These are phyloP conservation scores for Hymenoscyphus occultus DNA, from an alignment of 2,329 filamentous ascomycete species.

Conservation along the genomic window DNA sequence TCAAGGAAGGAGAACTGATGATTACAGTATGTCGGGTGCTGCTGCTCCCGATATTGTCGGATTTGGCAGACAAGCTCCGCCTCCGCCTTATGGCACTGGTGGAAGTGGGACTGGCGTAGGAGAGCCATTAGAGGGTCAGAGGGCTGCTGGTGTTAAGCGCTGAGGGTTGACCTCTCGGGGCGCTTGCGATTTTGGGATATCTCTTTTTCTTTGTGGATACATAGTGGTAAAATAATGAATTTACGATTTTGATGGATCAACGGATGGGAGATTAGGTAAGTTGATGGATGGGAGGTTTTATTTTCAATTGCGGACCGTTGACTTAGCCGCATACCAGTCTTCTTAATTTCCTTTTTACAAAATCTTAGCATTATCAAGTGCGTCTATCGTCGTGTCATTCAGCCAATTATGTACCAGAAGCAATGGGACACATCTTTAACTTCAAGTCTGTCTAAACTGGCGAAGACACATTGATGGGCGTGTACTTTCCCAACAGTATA, in stretches of 20 bases:
- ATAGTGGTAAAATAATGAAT: not conserved
- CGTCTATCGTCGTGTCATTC: too few relatives aligned
- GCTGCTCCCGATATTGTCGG: slow-evolving; percentile 29
- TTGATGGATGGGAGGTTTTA: not conserved
- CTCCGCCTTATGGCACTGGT: slow-evolving; percentile 8
- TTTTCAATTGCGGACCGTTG: not conserved
- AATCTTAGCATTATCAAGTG: not conserved
- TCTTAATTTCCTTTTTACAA: not conserved
- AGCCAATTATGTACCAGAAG: too few relatives aligned
- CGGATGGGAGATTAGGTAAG: not conserved
- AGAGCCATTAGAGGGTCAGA: not conserved
- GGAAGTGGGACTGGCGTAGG: not conserved
- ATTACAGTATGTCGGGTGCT: slow-evolving; percentile 26
- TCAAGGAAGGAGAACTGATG: slow-evolving; percentile 25
- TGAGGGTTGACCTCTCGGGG: not conserved
- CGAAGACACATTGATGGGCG: too few relatives aligned
- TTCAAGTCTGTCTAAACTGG: too few relatives aligned
- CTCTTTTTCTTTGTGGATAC: not conserved
- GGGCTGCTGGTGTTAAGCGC: slow-evolving; percentile 5
- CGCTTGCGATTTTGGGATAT: not conserved
- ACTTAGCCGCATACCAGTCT: not conserved
- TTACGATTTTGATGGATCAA: not conserved
- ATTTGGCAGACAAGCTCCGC: slow-evolving; percentile 28
- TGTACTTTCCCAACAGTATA: too few relatives aligned
- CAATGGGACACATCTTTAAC: too few relatives aligned